Percentiles rank a stretch among this genome's conserved stretches.
phyloP scores from a whole-genome alignment of 164 flowering plant species.

The Pachysandra terminalis region DNA sequence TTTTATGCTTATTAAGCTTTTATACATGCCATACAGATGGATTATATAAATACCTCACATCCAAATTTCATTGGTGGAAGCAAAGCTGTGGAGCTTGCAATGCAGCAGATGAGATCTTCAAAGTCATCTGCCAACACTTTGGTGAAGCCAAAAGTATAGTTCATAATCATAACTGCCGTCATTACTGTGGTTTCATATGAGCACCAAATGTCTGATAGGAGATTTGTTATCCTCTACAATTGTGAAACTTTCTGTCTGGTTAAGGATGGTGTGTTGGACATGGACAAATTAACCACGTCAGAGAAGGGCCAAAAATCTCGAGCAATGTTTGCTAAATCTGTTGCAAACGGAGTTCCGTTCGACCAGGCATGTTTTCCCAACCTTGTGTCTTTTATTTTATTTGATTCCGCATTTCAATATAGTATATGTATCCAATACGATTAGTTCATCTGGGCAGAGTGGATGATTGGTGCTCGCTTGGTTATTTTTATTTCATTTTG shows the following conservation, averaged over 20 bases:
- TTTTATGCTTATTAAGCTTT: not conserved
- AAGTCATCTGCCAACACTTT: slow-evolving; percentile 17
- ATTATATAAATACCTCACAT: slow-evolving; percentile 50
- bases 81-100: slow-evolving; percentile 50
- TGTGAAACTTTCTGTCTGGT: not conserved
- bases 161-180: not conserved
- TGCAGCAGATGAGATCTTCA: slow-evolving; percentile 27
- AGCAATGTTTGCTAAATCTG: slow-evolving; percentile 16
- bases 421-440: too few species aligned
- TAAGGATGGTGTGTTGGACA: slow-evolving; percentile 19
- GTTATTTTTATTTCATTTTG: too few species aligned
- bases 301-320: slow-evolving; percentile 21
- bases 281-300: slow-evolving; percentile 15
- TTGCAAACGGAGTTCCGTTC: slow-evolving; percentile 15
- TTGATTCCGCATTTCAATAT: not conserved
- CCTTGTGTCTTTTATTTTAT: not conserved
- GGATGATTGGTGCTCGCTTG: too few species aligned
- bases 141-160: not conserved
- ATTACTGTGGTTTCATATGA: not conserved
- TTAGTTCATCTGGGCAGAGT: too few species aligned
- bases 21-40: slow-evolving; percentile 34
- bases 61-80: slow-evolving; percentile 58
- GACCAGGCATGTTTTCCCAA: slow-evolving; percentile 19
- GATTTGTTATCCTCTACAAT: not conserved
- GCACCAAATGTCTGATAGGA: not conserved